Base-by-base conservation (phyloP, 202 grass and related monocot species). In the Carex arenaria region DNA sequence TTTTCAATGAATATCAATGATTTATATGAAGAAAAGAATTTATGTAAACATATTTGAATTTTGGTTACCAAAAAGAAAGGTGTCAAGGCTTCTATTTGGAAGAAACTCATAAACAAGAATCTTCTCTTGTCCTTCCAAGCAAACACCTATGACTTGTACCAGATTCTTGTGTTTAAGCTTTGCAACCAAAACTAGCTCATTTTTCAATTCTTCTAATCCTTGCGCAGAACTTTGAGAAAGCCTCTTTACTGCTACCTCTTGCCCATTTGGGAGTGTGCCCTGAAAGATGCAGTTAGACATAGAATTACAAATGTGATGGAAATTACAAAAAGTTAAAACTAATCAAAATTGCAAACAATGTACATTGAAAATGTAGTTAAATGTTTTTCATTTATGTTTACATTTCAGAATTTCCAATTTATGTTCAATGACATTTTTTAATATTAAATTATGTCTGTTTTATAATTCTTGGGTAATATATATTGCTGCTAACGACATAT, bases 111-210 rank as follows among this genome's bases (percentile, higher is more conserved):
- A 97, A 1, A 89, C 89, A 0, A 94, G 85, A 72, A 97, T 61
- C 88, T 92, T 97, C 85, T 97, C 94, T 63, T 90, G 86, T 42
- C 92, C 87, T 85, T 92, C 87, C 2, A 91, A 85, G 78, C 92
- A 97, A 85, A 83, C 93, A 0, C 94, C 92, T 0, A 89, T 1
- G n/a, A 97, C 87, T 17, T 65, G 88, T 9, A 94, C 92, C 2
- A 94, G 88, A 85, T 94, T 97, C 26, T 77, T 94, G 78, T 97
- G 94, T 64, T 94, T 87, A 66, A 97, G 88, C 83, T 88, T 94
- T 8, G 94, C 89, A 73, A 97, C 85, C 82, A 91, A 87, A 84
- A 84, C 84, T 32, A 94, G 87, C 75, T 97, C 92, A 2, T 91
- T 90, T 63, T 84, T 91, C 57, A 97, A 87, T 82, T 97, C 88